Conservation (phyloP, 2,329 filamentous ascomycete species). For the Stemphylium vesicarium region DNA sequence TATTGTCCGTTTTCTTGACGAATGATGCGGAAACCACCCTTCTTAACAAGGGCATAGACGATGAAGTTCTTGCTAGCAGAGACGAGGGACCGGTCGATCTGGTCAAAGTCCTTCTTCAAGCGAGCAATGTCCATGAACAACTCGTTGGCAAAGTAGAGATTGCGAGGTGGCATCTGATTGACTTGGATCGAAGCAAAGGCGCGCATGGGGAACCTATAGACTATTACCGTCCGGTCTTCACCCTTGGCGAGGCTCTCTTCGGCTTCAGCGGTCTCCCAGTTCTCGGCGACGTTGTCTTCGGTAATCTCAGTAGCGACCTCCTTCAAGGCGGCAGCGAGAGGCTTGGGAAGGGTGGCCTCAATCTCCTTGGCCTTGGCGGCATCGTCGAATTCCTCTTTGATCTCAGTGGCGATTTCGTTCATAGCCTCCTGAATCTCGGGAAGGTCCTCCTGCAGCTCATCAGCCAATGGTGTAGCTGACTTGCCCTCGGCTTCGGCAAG, state of each 20-base stretch:
- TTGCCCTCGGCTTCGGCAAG: slow-evolving; percentile 57
- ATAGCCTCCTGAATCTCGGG: slow-evolving; percentile 60
- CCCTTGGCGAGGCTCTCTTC: slow-evolving; percentile 73
- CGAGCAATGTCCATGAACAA: slow-evolving; percentile 90
- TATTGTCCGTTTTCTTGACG: slow-evolving; percentile 92
- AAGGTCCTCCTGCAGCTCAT: slow-evolving; percentile 43
- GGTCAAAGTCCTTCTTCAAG: slow-evolving; percentile 97
- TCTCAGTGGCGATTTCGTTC: slow-evolving; percentile 55
- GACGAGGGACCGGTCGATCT: slow-evolving; percentile 91
- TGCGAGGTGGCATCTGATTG: slow-evolving; percentile 60
- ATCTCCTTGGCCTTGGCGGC: slow-evolving; percentile 60
- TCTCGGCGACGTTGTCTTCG: slow-evolving; percentile 71
- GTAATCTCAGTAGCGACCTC: slow-evolving; percentile 63
- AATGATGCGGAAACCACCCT: slow-evolving; percentile 90
- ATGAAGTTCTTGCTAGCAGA: slow-evolving; percentile 91
- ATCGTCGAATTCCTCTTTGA: slow-evolving; percentile 58
- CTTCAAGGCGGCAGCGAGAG: slow-evolving; percentile 63
- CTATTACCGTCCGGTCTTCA: slow-evolving; percentile 72
- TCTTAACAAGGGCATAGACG: slow-evolving; percentile 91
- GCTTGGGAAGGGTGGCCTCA: slow-evolving; percentile 60
- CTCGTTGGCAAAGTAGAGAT: slow-evolving; percentile 73
- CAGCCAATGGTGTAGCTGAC: slow-evolving; percentile 52
- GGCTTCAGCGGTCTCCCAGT: slow-evolving; percentile 86
- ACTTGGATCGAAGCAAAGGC: slow-evolving; percentile 92
- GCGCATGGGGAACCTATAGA: slow-evolving; percentile 96